A percentile compares a stretch with the other conserved stretches of the same genome.
phyloP scores from a whole-genome alignment of 1,139 yeast species.

The Sugiyamaella novakii region DNA sequence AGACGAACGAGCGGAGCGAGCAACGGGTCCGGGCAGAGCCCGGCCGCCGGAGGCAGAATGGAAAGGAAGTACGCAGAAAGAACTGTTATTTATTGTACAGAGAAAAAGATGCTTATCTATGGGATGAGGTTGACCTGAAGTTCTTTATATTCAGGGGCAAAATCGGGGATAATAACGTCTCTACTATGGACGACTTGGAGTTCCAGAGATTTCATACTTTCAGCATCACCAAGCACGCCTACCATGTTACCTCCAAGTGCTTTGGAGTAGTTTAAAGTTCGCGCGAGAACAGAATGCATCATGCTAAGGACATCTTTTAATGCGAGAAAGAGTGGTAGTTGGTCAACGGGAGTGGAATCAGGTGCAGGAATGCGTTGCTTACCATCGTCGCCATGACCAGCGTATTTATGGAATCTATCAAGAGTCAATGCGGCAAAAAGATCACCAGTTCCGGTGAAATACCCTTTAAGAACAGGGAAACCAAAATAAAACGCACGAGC shows the following conservation, averaged over 20 bases:
- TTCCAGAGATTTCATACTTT: conserved; percentile 36
- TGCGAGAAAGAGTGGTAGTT: conserved; percentile 28
- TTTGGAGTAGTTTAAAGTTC: conserved; percentile 30
- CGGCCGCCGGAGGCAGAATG: conserved; percentile 4
- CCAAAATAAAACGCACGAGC: conserved; percentile 45
- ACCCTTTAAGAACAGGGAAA: conserved; percentile 63
- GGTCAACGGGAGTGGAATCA: conserved; percentile 4
- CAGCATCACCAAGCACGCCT: conserved; percentile 34
- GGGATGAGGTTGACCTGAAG: conserved; percentile 12
- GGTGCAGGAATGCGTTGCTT: conserved; percentile 9
- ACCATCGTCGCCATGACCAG: conserved; percentile 15
- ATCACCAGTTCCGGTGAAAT: conserved; percentile 94
- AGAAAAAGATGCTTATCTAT: conserved; percentile 5
- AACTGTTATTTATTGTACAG: too few species aligned
- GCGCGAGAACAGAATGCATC: conserved; percentile 34
- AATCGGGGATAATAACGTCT: conserved; percentile 25
- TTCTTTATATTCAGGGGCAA: conserved; percentile 10
- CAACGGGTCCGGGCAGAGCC: conserved; percentile 5
- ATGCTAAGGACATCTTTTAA: conserved; percentile 34
- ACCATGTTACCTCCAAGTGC: conserved; percentile 24
- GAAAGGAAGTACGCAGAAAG: too few species aligned
- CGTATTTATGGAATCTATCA: conserved; percentile 54
- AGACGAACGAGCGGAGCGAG: background rate
- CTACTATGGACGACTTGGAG: conserved; percentile 34
- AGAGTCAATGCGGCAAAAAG: conserved; percentile 76